phyloP scores from a whole-genome alignment of 106 monocot species.

The Dendrobium chrysotoxum region DNA sequence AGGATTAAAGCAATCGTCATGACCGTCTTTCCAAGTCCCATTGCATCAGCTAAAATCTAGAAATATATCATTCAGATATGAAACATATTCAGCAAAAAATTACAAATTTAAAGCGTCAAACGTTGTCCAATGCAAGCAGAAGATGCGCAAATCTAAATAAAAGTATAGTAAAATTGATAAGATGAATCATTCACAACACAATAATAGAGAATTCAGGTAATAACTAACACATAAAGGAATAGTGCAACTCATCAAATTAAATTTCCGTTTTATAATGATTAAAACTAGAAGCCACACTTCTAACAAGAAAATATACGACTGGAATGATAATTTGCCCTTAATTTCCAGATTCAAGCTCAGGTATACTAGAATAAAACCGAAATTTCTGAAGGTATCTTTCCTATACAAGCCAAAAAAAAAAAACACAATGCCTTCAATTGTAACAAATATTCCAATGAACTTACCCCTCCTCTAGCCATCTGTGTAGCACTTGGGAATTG shows the following conservation, averaged over 20 bases:
- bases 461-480: conserved; percentile 79
- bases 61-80: conserved; percentile 4
- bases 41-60: conserved; percentile 93
- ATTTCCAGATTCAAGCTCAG: neutral
- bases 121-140: neutral
- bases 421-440: neutral
- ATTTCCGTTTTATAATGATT: no score
- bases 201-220: neutral
- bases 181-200: neutral
- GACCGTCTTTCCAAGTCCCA: conserved; percentile 96
- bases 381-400: neutral
- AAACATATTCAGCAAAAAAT: neutral
- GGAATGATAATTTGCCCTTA: neutral
- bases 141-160: neutral
- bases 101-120: neutral
- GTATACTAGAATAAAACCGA: neutral
- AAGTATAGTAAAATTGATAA: neutral
- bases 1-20: conserved; percentile 90
- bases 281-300: no score
- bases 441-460: conserved; percentile 3
- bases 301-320: no score
- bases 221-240: no score
- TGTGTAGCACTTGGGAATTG: conserved; percentile 68
- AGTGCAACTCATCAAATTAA: no score
- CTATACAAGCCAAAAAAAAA: neutral